Evolutionary conservation across 2,329 filamentous ascomycete genomes (phyloP).

Genomic region (Cucurbitaria berberidis): DNA sequence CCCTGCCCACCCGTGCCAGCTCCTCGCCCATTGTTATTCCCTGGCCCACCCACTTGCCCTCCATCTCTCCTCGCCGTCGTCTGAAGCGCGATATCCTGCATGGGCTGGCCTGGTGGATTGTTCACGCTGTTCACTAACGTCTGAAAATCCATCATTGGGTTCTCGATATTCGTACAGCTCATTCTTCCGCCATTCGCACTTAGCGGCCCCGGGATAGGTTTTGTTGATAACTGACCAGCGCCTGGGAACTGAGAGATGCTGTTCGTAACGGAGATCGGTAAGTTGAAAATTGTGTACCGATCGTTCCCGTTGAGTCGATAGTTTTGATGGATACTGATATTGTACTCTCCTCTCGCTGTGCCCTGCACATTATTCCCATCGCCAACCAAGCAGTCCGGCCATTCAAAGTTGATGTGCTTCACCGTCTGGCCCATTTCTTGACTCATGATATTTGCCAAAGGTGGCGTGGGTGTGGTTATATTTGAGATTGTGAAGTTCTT

Average conservation of each 20-base stretch:
- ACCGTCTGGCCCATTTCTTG: conserved; percentile 72
- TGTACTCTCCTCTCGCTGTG: conserved; percentile 67
- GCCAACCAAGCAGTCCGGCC: conserved; percentile 72
- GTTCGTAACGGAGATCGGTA: conserved; percentile 73
- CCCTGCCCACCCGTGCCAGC: background rate
- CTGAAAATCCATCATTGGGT: conserved; percentile 33
- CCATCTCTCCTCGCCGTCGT: conserved; percentile 32
- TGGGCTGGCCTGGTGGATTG: conserved; percentile 42
- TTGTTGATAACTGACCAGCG: conserved; percentile 38
- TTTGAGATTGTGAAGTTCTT: conserved; percentile 74
- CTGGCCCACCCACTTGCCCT: conserved; percentile 36
- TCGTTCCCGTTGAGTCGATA: conserved; percentile 69
- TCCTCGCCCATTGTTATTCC: conserved; percentile 16
- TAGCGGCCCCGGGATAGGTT: conserved; percentile 42
- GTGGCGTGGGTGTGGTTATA: conserved; percentile 60
- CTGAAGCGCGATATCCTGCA: conserved; percentile 35
- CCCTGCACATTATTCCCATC: conserved; percentile 55
- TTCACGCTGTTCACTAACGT: conserved; percentile 38
- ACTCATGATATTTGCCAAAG: conserved; percentile 66
- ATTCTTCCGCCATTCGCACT: conserved; percentile 44
- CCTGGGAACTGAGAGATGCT: conserved; percentile 55
- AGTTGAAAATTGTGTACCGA: conserved; percentile 73
- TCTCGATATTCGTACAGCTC: conserved; percentile 37
- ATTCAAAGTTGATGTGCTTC: conserved; percentile 75
- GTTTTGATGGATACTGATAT: conserved; percentile 74